These are phyloP conservation scores for Zymoseptoria crescenta DNA, from an alignment of 2,329 filamentous ascomycete genomes.

Conservation along the genomic window DNA sequence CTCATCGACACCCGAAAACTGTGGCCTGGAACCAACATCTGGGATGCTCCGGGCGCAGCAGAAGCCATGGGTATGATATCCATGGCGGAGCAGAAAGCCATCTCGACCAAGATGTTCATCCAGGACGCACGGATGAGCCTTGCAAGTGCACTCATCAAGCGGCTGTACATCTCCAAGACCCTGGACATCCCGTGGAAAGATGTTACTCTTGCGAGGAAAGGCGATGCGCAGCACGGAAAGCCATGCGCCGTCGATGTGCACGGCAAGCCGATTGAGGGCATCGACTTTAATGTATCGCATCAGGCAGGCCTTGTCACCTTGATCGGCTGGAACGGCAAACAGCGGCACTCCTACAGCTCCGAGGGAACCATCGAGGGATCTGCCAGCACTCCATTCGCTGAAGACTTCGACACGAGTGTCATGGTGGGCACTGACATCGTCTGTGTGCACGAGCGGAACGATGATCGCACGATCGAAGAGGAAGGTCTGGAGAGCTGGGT, in stretches of 20 bases:
- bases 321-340: conserved; percentile 42
- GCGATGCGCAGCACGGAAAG: conserved; percentile 44
- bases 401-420: conserved; percentile 25
- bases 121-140: conserved; percentile 66
- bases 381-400: conserved; percentile 13
- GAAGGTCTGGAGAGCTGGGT: conserved; percentile 61
- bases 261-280: conserved; percentile 28
- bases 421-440: conserved; percentile 70
- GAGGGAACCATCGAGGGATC: conserved; percentile 23
- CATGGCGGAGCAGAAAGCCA: conserved; percentile 48
- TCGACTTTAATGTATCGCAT: conserved; percentile 72
- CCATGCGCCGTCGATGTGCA: conserved; percentile 42
- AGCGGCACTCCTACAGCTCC: conserved; percentile 20
- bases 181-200: conserved; percentile 53
- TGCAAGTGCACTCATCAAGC: conserved; percentile 66
- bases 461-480: conserved; percentile 51
- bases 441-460: conserved; percentile 60
- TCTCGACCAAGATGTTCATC: conserved; percentile 46
- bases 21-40: conserved; percentile 41
- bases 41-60: conserved; percentile 34
- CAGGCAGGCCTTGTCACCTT: conserved; percentile 68
- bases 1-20: conserved; percentile 42
- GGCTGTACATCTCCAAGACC: conserved; percentile 55
- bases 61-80: conserved; percentile 37
- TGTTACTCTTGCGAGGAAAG: conserved; percentile 50